Evolutionary conservation across 176 grass and related monocot species (phyloP).

Genomic region (Oryza longistaminata): DNA sequence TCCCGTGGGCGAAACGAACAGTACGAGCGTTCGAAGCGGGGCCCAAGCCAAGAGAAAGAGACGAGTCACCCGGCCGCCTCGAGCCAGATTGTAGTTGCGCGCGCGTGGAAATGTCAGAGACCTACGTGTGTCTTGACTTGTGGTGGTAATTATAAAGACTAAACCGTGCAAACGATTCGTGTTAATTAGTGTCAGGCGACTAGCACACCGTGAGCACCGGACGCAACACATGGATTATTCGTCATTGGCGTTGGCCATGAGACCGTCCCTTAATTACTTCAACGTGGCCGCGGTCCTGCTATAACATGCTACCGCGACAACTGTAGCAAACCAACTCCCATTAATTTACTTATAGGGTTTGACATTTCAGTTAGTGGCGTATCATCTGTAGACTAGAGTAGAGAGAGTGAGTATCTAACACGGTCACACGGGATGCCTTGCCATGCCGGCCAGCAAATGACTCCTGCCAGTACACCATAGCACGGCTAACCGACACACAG

Average conservation of each 20-base stretch:
- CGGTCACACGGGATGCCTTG: background rate
- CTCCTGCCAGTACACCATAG: background rate
- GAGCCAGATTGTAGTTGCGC: background rate
- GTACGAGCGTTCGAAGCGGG: background rate
- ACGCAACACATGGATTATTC: conserved; percentile 3
- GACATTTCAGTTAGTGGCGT: conserved; percentile 10
- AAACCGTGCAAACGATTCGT: background rate
- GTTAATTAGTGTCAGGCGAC: background rate
- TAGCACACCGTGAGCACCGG: background rate
- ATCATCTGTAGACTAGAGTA: background rate
- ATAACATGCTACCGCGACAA: background rate
- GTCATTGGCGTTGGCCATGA: background rate
- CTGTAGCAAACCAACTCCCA: background rate
- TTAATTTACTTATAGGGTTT: background rate
- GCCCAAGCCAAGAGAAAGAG: too few relatives aligned
- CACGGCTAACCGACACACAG: background rate
- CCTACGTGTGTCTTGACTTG: background rate
- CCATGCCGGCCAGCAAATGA: background rate
- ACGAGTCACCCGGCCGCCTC: background rate
- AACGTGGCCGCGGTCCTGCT: background rate
- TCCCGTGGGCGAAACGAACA: background rate
- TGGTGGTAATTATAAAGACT: background rate
- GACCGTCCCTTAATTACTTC: background rate
- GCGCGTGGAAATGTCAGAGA: conserved; percentile 14
- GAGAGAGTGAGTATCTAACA: background rate